Evolutionary conservation across 345 rosid genomes (phyloP), one percentile per base, ranked within the genome.

Genomic region (Salix purpurea): DNA sequence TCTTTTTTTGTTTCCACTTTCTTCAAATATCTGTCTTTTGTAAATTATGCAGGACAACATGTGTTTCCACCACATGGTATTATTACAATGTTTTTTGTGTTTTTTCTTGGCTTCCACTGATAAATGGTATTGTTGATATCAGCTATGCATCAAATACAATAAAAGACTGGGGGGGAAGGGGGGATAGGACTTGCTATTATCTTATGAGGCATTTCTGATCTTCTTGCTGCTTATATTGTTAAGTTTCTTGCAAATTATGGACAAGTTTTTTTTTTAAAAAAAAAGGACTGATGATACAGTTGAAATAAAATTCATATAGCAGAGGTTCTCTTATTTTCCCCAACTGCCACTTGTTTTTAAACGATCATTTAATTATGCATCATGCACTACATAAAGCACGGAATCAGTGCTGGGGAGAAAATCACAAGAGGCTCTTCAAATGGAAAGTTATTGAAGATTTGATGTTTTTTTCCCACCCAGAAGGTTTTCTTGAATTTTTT

Each of bases 381-480:
- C 58, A 36, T 60, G 36, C 65, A 68, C 50, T 60, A 37, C 8
- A 19, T 36, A 36, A 60, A 58, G 21, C 19, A 36, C 11, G 0
- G 39, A 16, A 75, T 67, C 61, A 23, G 26, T 65, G 71, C 72
- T 12, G 26, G n/a, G 15, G 19, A 16, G 30, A 52, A 54, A 54
- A 34, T 52, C 40, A 4, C 11, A 8, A 75, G 24, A 75, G n/a
- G 8, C 30, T 32, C 71, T 67, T 58, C 16, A 52, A 39, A 75
- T 32, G 8, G 16, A 62, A 14, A 32, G 16, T 18, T 44, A 36
- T 34, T 37, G 37, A 52, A 21, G 1, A 65, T n/a, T 48, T 83
- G 44, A 28, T 54, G n/a, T 42, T 40, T 58, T 37, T 62, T 62
- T 77, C 67, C 42, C 77, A 42, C n/a, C 44, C 15, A 58, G 66